Evolutionary conservation across 2,329 filamentous ascomycete species (phyloP), one percentile per base, ranked within the genome.

Genomic region (Dactylellina cionopaga): DNA sequence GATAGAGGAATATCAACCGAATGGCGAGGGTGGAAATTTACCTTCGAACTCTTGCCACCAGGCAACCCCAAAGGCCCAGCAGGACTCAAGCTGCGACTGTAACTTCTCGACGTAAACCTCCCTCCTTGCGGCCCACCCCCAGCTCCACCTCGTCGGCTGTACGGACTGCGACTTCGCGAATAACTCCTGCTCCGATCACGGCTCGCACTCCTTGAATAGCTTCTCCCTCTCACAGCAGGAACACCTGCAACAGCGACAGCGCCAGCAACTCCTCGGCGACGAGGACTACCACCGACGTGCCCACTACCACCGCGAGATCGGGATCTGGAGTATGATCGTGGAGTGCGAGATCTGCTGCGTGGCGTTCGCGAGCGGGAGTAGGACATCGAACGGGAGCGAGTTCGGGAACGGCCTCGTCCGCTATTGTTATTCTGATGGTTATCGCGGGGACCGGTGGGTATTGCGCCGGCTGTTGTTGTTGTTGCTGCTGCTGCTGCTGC

Each of bases 41-140:
- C 66, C 58, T 71, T 71, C 5, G 66, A 71, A 17, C 66, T 71
- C 56, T 71, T 71, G 1, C 66, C 66, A 35, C 66, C 66, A 19
- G 66, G 66, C 35, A 71, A 19, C 1, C 66, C 66, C 13, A 71
- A 52, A n/a, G 66, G 66, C 29, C 66, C 66, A 17, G 66, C 66
- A 27, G 66, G 66, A 54, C 66, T 71, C 35, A 71, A 54, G 31
- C 66, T 71, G 3, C 66, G n/a, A 59, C 66, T 71, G n/a, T 64
- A 59, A 22, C 66, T 64, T 13, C 66, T 51, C 9, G 63, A 68
- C 6, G 10, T 51, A 44, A 43, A 59, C 46, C 63, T 49, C 4
- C 44, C 44, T 29, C 58, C 41, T 5, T 47, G 39, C 6, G 31
- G 39, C 11, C 59, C 49, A 37, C 41, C 47, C 7, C 56, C 58